Percentiles rank a stretch among this genome's conserved stretches.
phyloP scores from a whole-genome alignment of 2,329 filamentous ascomycete genomes.

The Fusarium nisikadoi region DNA sequence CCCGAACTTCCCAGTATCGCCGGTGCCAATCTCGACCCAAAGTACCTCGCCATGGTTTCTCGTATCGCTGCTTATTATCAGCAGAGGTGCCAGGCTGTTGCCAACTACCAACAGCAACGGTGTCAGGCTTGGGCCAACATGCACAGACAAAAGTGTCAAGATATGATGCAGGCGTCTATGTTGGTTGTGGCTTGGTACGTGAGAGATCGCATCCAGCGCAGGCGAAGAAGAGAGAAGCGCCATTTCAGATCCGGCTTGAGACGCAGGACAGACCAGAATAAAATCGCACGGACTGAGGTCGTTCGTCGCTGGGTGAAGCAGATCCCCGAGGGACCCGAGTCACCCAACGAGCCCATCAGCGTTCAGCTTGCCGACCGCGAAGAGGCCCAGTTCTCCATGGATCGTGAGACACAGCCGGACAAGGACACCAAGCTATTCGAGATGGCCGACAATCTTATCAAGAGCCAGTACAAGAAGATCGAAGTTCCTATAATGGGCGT shows the following conservation, averaged over 20 bases:
- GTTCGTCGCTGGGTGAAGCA: conserved; percentile 58
- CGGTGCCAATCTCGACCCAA: conserved; percentile 51
- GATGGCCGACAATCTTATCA: conserved; percentile 60
- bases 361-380: conserved; percentile 50
- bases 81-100: conserved; percentile 59
- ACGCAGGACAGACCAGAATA: conserved; percentile 48
- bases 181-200: conserved; percentile 62
- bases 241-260: conserved; percentile 54
- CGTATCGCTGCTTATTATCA: conserved; percentile 61
- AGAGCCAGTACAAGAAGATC: conserved; percentile 58
- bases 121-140: conserved; percentile 60
- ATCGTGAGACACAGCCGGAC: conserved; percentile 52
- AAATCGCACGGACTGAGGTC: conserved; percentile 53
- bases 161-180: conserved; percentile 61
- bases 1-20: conserved; percentile 36
- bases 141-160: conserved; percentile 59
- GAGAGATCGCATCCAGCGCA: conserved; percentile 58
- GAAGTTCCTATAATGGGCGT: conserved; percentile 59
- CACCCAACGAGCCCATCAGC: conserved; percentile 44
- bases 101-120: conserved; percentile 59
- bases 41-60: conserved; percentile 58
- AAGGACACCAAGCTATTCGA: conserved; percentile 57
- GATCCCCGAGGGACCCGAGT: conserved; percentile 50
- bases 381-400: conserved; percentile 55
- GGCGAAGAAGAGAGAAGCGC: conserved; percentile 54